Conservation (phyloP, 2,329 filamentous ascomycete genomes). For the Setomelanomma holmii region DNA sequence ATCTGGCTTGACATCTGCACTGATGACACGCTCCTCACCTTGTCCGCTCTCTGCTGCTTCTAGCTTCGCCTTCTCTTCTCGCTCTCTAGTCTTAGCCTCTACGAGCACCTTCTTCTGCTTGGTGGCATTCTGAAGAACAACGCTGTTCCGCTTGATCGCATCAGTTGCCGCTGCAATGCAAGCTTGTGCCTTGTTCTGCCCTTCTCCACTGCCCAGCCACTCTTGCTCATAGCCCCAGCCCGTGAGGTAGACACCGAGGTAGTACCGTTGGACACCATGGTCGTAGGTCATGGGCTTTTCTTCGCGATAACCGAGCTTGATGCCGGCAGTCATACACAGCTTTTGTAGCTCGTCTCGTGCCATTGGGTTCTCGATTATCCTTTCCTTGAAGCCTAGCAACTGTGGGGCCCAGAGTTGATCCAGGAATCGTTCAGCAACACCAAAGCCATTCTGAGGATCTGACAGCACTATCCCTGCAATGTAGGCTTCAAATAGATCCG, state of each 20-base stretch:
- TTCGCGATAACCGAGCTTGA: constrained; percentile 56
- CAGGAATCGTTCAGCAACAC: constrained; percentile 72
- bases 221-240: constrained; percentile 72
- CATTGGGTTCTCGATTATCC: constrained; percentile 44
- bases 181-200: constrained; percentile 72
- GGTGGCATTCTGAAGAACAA: constrained; percentile 19
- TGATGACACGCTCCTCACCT: constrained; percentile 24
- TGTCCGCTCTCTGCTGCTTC: constrained; percentile 12
- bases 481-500: constrained; percentile 91
- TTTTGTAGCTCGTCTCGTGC: constrained; percentile 51
- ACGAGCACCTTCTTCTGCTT: constrained; percentile 32
- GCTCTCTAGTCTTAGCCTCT: constrained; percentile 16
- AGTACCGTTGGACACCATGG: constrained; percentile 64
- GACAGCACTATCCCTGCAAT: constrained; percentile 79
- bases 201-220: constrained; percentile 69
- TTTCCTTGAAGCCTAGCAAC: constrained; percentile 37
- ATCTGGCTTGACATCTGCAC: constrained; percentile 12
- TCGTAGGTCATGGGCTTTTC: constrained; percentile 59
- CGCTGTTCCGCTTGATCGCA: constrained; percentile 61
- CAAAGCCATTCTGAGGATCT: constrained; percentile 68
- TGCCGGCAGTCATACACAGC: constrained; percentile 38
- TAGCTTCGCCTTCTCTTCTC: constrained; percentile 20
- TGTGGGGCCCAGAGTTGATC: constrained; percentile 71
- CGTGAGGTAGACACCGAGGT: constrained; percentile 69
- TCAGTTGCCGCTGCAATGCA: constrained; percentile 69